phyloP scores from a whole-genome alignment of 805 yeast genomes.

The Cyberlindnera veronae region DNA sequence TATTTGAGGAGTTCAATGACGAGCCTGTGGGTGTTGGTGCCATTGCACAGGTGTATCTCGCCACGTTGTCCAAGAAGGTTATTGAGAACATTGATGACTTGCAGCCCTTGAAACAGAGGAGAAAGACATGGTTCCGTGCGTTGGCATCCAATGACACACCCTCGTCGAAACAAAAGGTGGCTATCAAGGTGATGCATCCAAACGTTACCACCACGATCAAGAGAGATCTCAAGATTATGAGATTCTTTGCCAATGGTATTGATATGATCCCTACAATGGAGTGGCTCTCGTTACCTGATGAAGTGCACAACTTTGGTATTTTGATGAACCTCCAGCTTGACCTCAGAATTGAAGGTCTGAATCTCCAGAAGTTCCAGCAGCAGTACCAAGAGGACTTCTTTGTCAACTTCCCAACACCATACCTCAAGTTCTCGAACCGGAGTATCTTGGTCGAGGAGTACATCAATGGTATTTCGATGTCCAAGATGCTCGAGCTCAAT shows the following conservation, averaged over 20 bases:
- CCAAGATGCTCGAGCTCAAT: slow-evolving; percentile 48
- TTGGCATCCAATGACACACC: slow-evolving; percentile 17
- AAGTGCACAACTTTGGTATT: slow-evolving; percentile 80
- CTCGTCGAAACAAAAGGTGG: slow-evolving; percentile 58
- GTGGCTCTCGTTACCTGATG: slow-evolving; percentile 94
- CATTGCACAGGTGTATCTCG: slow-evolving; percentile 92
- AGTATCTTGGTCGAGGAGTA: slow-evolving; percentile 82
- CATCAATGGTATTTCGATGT: slow-evolving; percentile 81
- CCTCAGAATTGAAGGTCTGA: slow-evolving; percentile 83
- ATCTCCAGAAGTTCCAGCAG: slow-evolving; percentile 64
- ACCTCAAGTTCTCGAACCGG: slow-evolving; percentile 58
- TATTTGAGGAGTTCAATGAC: slow-evolving; percentile 74
- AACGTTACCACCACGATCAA: slow-evolving; percentile 65
- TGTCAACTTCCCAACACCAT: slow-evolving; percentile 80
- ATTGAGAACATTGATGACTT: slow-evolving; percentile 34
- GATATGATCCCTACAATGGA: slow-evolving; percentile 90
- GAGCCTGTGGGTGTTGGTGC: slow-evolving; percentile 96
- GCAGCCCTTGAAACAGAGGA: slow-evolving; percentile 22
- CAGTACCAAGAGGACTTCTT: slow-evolving; percentile 59
- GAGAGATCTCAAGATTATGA: slow-evolving; percentile 84
- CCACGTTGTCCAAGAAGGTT: slow-evolving; percentile 50
- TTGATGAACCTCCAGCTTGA: slow-evolving; percentile 90
- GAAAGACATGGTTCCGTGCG: slow-evolving; percentile 18
- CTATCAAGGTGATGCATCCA: slow-evolving; percentile 93
- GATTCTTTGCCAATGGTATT: slow-evolving; percentile 66